Evolutionary conservation across 352 stramenopile species (phyloP).

Genomic region (Phytopythium mirpurense): DNA sequence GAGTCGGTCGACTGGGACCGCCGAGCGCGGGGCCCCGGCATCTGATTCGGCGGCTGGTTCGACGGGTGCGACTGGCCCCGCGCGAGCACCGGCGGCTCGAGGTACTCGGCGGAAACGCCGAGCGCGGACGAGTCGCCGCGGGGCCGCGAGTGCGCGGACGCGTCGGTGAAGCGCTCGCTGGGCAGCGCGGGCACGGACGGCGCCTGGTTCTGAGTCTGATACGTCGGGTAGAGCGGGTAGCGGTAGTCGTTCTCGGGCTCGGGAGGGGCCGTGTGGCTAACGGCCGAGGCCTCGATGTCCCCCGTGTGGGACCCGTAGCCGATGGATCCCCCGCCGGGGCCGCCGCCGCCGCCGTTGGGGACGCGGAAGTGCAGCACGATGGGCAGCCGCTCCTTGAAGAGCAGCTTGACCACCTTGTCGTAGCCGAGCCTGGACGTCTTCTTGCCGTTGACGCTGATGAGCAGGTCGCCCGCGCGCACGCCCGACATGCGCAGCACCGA

Average conservation of each 20-base stretch:
- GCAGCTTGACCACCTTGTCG: constrained; percentile 68
- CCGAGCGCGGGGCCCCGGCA: neutral
- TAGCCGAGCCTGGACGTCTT: constrained; percentile 69
- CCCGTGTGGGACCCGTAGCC: too few species aligned
- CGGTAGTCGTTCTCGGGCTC: neutral
- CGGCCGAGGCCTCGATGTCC: neutral
- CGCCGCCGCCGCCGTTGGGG: constrained; percentile 6
- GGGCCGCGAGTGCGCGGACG: neutral
- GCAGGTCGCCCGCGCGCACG: constrained; percentile 57
- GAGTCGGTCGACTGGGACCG: constrained; percentile 5
- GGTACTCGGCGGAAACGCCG: constrained; percentile 1
- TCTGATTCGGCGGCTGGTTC: neutral
- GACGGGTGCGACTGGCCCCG: constrained; percentile 1
- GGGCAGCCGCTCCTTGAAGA: constrained; percentile 73
- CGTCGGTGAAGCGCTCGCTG: constrained; percentile 3
- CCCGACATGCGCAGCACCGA: constrained; percentile 71
- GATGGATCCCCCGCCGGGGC: too few species aligned
- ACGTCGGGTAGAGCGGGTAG: too few species aligned
- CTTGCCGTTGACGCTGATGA: constrained; percentile 78
- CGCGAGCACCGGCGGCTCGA: neutral
- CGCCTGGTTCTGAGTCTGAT: too few species aligned
- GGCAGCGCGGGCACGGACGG: constrained; percentile 1
- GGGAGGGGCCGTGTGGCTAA: constrained; percentile 5
- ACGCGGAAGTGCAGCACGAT: constrained; percentile 78
- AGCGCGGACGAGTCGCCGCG: neutral